Conservation (phyloP, 2,329 filamentous ascomycete genomes). For the Botryotinia convoluta region DNA sequence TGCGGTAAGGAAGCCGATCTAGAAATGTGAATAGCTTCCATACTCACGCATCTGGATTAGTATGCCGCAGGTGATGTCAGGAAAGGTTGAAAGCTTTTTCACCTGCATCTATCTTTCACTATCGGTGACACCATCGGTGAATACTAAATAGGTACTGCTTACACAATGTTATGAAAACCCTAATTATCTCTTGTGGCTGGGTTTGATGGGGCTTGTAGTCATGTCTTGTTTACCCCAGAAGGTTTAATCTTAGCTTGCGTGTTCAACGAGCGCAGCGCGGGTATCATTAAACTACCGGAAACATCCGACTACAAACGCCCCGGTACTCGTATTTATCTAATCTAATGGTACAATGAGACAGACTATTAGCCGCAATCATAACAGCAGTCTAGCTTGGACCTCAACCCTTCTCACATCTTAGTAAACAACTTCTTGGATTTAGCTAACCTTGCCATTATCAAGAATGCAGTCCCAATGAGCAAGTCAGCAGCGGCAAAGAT, state of each 20-base stretch:
- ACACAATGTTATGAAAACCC: background rate
- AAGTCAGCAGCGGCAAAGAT: constrained; percentile 49
- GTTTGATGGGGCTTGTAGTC: background rate
- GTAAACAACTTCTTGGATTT: constrained; percentile 38
- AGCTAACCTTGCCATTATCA: constrained; percentile 43
- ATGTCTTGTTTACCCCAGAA: background rate
- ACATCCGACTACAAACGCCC: background rate
- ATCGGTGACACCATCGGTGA: constrained; percentile 1
- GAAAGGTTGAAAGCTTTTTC: background rate
- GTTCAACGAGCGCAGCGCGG: background rate
- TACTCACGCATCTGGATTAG: background rate
- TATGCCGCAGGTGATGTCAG: background rate
- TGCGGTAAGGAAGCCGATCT: background rate
- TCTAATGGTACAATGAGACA: background rate
- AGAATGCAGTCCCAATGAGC: constrained; percentile 43
- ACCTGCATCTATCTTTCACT: background rate
- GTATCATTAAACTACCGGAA: background rate
- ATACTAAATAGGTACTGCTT: too few species aligned
- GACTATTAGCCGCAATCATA: constrained; percentile 4
- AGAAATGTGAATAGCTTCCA: background rate
- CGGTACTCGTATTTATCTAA: constrained; percentile 1
- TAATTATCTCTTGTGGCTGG: background rate
- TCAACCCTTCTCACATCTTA: constrained; percentile 29
- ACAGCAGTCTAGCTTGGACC: background rate
- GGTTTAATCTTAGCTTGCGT: background rate